phyloP scores from a whole-genome alignment of 768 basidiomycete genomes.

The Astraeus odoratus region DNA sequence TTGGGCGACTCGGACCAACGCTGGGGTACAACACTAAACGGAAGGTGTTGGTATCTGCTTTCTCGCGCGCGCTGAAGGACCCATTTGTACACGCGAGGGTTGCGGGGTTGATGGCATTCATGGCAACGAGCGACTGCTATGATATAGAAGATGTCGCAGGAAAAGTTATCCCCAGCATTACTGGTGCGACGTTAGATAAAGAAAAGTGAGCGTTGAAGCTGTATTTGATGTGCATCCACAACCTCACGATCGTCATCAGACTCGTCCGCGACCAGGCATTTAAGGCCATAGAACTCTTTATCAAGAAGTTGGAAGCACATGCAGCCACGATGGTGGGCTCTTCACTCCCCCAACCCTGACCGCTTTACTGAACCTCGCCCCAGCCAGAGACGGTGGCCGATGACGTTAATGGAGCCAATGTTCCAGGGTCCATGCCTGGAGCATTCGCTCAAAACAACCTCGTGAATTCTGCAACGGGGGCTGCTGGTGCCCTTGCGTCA shows the following conservation, averaged over 20 bases:
- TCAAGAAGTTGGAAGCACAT: constrained; percentile 76
- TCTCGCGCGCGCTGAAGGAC: constrained; percentile 84
- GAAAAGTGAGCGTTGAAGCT: constrained; percentile 64
- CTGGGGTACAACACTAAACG: constrained; percentile 85
- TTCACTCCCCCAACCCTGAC: not conserved
- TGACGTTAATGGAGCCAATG: constrained; percentile 32
- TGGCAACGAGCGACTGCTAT: constrained; percentile 89
- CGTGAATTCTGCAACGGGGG: constrained; percentile 83
- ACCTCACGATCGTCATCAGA: constrained; percentile 33
- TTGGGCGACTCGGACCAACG: constrained; percentile 83
- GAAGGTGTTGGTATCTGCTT: constrained; percentile 96
- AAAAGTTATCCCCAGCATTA: constrained; percentile 84
- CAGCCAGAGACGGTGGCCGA: constrained; percentile 52
- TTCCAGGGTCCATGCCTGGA: constrained; percentile 23
- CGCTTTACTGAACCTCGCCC: not conserved
- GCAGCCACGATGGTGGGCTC: constrained; percentile 72
- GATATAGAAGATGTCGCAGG: constrained; percentile 82
- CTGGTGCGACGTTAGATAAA: constrained; percentile 76
- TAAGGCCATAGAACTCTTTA: constrained; percentile 83
- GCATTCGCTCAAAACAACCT: constrained; percentile 33
- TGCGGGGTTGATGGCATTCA: constrained; percentile 92
- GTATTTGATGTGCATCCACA: not conserved
- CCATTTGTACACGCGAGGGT: constrained; percentile 88
- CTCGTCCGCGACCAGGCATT: constrained; percentile 94
- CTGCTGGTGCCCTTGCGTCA: constrained; percentile 85